phyloP scores from a whole-genome alignment of 2,329 filamentous ascomycete genomes.

The Microdochium trichocladiopsis region DNA sequence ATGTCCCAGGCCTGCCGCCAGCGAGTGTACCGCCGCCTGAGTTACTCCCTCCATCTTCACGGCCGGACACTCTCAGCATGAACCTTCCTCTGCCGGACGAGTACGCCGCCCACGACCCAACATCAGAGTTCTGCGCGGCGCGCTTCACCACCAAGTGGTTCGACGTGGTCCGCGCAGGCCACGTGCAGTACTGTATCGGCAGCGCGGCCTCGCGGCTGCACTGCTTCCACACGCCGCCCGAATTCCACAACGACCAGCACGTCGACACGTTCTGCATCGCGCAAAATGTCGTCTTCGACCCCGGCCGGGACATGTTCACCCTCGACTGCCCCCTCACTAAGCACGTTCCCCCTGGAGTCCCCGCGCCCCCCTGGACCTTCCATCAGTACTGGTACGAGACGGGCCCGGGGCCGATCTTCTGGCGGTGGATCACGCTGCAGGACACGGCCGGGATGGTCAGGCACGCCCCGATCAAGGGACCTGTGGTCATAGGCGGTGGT shows the following conservation, averaged over 20 bases:
- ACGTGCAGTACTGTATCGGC: background rate
- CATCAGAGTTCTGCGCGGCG: background rate
- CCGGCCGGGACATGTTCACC: background rate
- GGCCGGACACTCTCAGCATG: too few relatives aligned
- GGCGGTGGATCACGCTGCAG: background rate
- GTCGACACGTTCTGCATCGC: conserved; percentile 3
- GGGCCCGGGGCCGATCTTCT: background rate
- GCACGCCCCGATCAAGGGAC: background rate
- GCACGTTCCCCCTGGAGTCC: background rate
- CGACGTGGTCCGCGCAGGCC: background rate
- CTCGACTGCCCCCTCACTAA: background rate
- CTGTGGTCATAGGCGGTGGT: background rate
- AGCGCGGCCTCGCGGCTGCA: background rate
- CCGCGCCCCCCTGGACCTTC: background rate
- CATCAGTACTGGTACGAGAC: conserved; percentile 2
- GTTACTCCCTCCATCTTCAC: too few relatives aligned
- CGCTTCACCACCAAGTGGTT: background rate
- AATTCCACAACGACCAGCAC: background rate
- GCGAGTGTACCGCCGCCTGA: too few relatives aligned
- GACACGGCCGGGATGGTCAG: background rate
- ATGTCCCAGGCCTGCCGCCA: too few relatives aligned
- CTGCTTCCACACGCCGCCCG: conserved; percentile 2
- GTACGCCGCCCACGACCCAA: background rate
- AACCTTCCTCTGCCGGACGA: background rate
- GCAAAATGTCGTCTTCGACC: background rate